A percentile compares a stretch with the other conserved stretches of the same genome.
phyloP scores from a whole-genome alignment of 1,284 basidiomycete species.

The Puccinia novopanici region DNA sequence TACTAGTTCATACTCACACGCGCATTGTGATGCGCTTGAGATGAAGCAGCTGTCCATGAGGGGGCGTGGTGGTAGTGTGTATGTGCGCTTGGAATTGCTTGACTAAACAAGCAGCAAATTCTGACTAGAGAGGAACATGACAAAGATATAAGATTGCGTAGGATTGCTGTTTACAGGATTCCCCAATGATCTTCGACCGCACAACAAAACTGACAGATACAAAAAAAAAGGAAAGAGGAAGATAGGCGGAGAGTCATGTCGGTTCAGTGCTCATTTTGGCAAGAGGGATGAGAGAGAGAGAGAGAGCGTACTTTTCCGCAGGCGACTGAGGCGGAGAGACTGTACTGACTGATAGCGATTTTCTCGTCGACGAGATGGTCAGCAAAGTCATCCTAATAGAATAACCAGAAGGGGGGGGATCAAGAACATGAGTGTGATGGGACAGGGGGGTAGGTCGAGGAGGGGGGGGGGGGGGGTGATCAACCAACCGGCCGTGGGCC shows the following conservation, averaged over 20 bases:
- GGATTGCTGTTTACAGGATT: conserved; percentile 55
- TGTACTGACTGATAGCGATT: conserved; percentile 92
- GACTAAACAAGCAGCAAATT: no score
- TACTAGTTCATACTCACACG: no score
- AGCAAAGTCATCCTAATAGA: conserved; percentile 83
- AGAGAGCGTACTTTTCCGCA: conserved; percentile 78
- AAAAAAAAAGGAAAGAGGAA: neutral
- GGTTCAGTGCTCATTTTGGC: neutral
- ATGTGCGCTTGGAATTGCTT: no score
- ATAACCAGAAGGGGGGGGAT: neutral
- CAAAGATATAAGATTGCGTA: neutral
- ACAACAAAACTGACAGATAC: conserved; percentile 67
- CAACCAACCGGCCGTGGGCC: conserved; percentile 70
- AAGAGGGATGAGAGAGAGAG: neutral
- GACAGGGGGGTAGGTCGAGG: neutral
- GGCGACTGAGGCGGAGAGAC: conserved; percentile 89
- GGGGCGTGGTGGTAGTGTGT: no score
- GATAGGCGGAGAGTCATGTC: neutral
- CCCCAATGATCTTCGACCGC: conserved; percentile 63
- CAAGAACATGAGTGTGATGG: conserved; percentile 1
- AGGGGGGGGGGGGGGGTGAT: neutral
- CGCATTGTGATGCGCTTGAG: no score
- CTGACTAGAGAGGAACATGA: no score
- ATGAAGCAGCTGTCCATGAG: no score
- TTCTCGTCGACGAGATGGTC: conserved; percentile 96